A percentile compares a stretch with the other conserved stretches of the same genome.
Evolutionary conservation across 2,329 filamentous ascomycete genomes (phyloP).

Genomic region (Fragosphaeria purpurea): DNA sequence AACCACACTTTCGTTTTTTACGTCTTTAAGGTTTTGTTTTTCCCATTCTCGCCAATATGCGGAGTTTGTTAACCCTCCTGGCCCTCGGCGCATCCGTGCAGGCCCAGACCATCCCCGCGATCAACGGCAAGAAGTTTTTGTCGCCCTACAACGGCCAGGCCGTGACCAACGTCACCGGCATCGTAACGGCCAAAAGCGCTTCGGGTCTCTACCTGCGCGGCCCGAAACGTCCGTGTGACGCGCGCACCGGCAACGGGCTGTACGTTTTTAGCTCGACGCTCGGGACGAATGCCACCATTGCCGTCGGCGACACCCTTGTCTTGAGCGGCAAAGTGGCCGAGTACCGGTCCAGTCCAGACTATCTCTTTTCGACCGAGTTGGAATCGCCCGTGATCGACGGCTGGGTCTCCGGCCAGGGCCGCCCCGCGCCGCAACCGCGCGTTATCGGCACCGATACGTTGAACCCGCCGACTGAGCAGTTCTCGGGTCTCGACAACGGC

Average conservation of each 20-base stretch:
- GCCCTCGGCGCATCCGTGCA: constrained; percentile 1
- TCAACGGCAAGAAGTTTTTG: constrained; percentile 56
- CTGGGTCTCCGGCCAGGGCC: neutral
- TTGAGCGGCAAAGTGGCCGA: constrained; percentile 52
- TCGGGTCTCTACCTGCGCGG: constrained; percentile 57
- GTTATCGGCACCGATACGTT: constrained; percentile 49
- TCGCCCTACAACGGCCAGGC: constrained; percentile 48
- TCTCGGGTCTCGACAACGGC: constrained; percentile 52
- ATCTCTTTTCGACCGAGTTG: constrained; percentile 57
- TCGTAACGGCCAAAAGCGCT: constrained; percentile 54
- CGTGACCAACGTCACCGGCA: constrained; percentile 49
- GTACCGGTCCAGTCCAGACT: constrained; percentile 41
- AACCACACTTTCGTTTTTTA: neutral
- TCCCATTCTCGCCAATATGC: neutral
- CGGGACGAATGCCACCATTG: constrained; percentile 32
- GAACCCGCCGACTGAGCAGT: constrained; percentile 51
- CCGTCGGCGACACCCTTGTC: constrained; percentile 52
- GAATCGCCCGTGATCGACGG: constrained; percentile 24
- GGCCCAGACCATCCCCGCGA: constrained; percentile 41
- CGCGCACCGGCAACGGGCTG: constrained; percentile 51
- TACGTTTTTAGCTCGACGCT: constrained; percentile 51
- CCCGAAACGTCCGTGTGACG: constrained; percentile 42
- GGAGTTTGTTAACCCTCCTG: neutral
- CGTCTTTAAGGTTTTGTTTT: neutral
- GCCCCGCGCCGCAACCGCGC: constrained; percentile 29